Conservation (phyloP, 768 basidiomycete species). For the Boletus rubroflammeus region DNA sequence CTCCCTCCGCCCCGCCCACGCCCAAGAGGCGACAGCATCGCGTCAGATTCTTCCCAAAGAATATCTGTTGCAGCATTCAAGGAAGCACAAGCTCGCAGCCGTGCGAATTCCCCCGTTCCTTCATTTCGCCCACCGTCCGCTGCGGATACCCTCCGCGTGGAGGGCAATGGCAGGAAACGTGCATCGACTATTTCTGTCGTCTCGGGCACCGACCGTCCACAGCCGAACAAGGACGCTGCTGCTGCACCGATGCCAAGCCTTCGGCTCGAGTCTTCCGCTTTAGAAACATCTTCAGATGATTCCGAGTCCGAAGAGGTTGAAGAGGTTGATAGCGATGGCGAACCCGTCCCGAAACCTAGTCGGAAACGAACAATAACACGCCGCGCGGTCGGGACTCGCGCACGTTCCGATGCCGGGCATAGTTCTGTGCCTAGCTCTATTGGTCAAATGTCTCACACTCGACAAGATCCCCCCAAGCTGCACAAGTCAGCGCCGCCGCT, state of each 20-base stretch:
- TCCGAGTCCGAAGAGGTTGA: conserved; percentile 37
- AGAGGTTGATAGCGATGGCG: conserved; percentile 34
- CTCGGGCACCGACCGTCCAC: conserved; percentile 14
- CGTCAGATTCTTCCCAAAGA: conserved; percentile 65
- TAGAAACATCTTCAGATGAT: conserved; percentile 31
- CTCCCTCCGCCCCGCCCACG: conserved; percentile 42
- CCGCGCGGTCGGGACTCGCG: conserved; percentile 5
- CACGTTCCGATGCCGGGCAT: conserved; percentile 23
- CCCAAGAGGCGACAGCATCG: conserved; percentile 54
- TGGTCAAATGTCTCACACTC: neutral
- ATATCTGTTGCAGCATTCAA: conserved; percentile 81
- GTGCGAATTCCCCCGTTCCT: conserved; percentile 57
- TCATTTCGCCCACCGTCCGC: conserved; percentile 42
- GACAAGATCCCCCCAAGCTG: conserved; percentile 6
- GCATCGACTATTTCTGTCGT: conserved; percentile 29
- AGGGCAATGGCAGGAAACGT: conserved; percentile 24
- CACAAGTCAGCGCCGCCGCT: conserved; percentile 33
- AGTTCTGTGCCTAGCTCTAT: neutral
- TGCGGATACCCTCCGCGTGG: conserved; percentile 30
- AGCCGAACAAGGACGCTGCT: conserved; percentile 8
- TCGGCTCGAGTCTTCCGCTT: conserved; percentile 16
- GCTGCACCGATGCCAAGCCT: conserved; percentile 3
- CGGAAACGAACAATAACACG: conserved; percentile 36
- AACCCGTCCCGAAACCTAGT: conserved; percentile 31
- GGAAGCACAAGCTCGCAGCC: conserved; percentile 66